Base-by-base conservation (phyloP, 441 rosid genomes). In the Pelargonium fulgidum region DNA sequence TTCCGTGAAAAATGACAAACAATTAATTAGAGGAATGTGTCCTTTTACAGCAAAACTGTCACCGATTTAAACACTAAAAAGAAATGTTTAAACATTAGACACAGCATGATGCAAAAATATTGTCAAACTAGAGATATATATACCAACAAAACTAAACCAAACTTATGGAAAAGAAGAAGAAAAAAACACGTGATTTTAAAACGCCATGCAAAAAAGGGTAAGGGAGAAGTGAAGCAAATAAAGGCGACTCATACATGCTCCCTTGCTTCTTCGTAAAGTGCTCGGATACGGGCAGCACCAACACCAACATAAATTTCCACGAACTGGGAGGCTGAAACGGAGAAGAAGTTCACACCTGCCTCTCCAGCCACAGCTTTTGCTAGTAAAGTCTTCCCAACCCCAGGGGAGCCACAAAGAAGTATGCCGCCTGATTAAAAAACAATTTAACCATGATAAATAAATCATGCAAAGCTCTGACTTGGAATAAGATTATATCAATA, bases 321-420 rank as follows among this genome's bases (percentile, higher is more conserved):
- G 83, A 93, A 93, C 77, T 93, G 98, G 67, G 97, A 90, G 45
- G 98, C 96, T 47, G 98, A 93, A 14, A 93, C 91, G 67, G 97
- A 93, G 84, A 93, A 93, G 89, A 91, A 91, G 78, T 89, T 91
- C 65, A 93, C 97, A 70, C 98, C 96, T 19, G 98, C 97, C 81
- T 93, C 98, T 70, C 97, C 96, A 73, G 98, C 97, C 75, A 93
- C 97, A 77, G 98, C 98, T 85, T 89, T 89, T 68, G 97, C 97
- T 64, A 93, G 84, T 70, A 93, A 81, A 61, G 96, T 93, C 79
- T 93, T 93, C 64, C 97, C 97, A 45, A 90, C 97, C 50, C 98
- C 98, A 73, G 98, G 97, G 42, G 97, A 94, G 5, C 97, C 98
- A 75, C 94, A 93, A 36, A 93, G 90, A 76, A 93, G 94, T 84